Conservation (phyloP, 495 filamentous ascomycete genomes). For the Symbiotaphrina buchneri region DNA sequence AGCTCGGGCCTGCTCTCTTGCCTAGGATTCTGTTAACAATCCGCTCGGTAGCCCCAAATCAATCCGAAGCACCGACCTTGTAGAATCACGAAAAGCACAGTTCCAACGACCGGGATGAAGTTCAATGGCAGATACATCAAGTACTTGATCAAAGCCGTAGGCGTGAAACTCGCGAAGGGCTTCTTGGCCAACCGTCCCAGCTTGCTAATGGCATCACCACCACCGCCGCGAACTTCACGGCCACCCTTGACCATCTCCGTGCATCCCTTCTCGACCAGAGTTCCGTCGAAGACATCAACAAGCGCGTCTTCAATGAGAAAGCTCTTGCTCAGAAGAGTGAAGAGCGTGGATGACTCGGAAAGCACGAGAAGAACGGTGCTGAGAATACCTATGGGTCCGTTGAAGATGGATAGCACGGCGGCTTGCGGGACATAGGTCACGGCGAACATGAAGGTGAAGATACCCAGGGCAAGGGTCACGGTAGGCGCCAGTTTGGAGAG, state of each 20-base stretch:
- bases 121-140: conserved; percentile 71
- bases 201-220: conserved; percentile 36
- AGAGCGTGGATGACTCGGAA: conserved; percentile 59
- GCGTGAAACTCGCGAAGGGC: conserved; percentile 44
- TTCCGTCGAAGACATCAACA: conserved; percentile 77
- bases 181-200: conserved; percentile 50
- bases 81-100: conserved; percentile 50
- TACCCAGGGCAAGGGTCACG: conserved; percentile 13
- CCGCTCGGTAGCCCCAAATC: neutral
- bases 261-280: conserved; percentile 13
- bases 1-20: conserved; percentile 19
- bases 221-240: conserved; percentile 37
- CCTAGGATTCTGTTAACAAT: no score
- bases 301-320: conserved; percentile 63
- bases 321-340: conserved; percentile 46
- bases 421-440: conserved; percentile 84
- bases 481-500: conserved; percentile 37
- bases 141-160: conserved; percentile 42
- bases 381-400: conserved; percentile 63
- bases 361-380: conserved; percentile 59
- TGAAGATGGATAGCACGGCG: conserved; percentile 57
- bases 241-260: conserved; percentile 40
- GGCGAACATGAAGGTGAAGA: conserved; percentile 44
- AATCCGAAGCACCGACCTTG: conserved; percentile 30
- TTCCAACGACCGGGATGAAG: conserved; percentile 77